phyloP scores from a whole-genome alignment of 2,329 filamentous ascomycete genomes.

The Colletotrichum spinosum region DNA sequence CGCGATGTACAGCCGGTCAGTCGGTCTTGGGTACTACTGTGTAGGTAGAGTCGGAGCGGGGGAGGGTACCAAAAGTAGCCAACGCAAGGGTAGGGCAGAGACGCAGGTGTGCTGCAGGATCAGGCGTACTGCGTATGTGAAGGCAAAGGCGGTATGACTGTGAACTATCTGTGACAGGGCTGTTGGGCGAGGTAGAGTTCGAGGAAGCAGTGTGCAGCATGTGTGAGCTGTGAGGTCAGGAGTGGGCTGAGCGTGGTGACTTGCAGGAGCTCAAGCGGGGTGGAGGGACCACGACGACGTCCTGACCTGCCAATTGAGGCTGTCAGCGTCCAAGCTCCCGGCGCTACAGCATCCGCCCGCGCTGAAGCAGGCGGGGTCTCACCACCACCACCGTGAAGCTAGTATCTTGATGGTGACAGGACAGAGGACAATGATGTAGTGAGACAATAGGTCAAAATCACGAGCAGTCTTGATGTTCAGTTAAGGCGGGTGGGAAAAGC shows the following conservation, averaged over 20 bases:
- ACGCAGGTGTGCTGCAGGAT: slow-evolving; percentile 26
- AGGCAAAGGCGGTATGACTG: not conserved
- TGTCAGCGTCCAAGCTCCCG: slow-evolving; percentile 25
- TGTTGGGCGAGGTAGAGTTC: slow-evolving; percentile 10
- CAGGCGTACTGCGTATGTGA: not conserved
- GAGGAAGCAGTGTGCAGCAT: not conserved
- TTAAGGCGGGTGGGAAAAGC: too few species aligned
- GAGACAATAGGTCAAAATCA: too few species aligned
- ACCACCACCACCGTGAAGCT: not conserved
- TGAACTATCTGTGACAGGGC: slow-evolving; percentile 4
- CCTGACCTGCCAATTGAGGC: slow-evolving; percentile 11
- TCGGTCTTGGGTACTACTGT: slow-evolving; percentile 5
- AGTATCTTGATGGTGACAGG: too few species aligned
- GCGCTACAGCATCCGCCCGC: slow-evolving; percentile 24
- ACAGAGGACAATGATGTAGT: too few species aligned
- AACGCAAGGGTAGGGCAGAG: slow-evolving; percentile 17
- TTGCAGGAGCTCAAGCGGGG: slow-evolving; percentile 27
- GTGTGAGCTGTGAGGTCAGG: slow-evolving; percentile 7
- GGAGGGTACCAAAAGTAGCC: slow-evolving; percentile 5
- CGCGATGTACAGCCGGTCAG: slow-evolving; percentile 16
- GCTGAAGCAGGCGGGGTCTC: slow-evolving; percentile 23
- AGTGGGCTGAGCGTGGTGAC: slow-evolving; percentile 25
- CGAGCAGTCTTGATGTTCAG: too few species aligned
- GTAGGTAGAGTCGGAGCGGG: slow-evolving; percentile 23
- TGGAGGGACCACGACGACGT: not conserved